A percentile compares a stretch with the other conserved stretches of the same genome.
Evolutionary conservation across 2,329 filamentous ascomycete species (phyloP).

Genomic region (Coniochaeta sp.): DNA sequence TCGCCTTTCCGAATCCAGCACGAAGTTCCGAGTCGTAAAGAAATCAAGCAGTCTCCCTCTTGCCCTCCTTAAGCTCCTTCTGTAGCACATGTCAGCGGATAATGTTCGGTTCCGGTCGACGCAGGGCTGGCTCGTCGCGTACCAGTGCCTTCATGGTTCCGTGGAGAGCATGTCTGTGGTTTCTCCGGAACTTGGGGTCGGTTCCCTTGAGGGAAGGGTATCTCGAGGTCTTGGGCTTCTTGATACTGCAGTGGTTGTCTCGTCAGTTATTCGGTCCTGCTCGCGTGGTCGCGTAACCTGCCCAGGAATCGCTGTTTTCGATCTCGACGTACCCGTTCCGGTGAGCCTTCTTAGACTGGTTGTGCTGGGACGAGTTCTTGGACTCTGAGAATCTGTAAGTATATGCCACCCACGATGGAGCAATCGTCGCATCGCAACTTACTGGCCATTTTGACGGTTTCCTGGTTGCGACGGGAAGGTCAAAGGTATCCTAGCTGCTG

Average conservation of each 20-base stretch:
- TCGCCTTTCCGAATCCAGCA: constrained; percentile 6
- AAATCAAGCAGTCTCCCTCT: constrained; percentile 25
- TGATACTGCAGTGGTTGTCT: constrained; percentile 62
- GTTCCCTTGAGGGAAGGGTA: constrained; percentile 98
- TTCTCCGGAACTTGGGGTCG: constrained; percentile 99
- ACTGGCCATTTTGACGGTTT: constrained; percentile 61
- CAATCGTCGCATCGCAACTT: constrained; percentile 29
- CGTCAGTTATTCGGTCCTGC: constrained; percentile 1
- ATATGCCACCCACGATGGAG: neutral
- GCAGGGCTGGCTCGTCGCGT: constrained; percentile 33
- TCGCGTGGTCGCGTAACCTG: neutral
- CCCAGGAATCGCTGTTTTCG: constrained; percentile 2
- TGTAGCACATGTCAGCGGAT: constrained; percentile 32
- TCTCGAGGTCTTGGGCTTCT: constrained; percentile 99
- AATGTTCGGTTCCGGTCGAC: neutral
- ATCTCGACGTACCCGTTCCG: constrained; percentile 78
- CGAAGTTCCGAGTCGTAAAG: constrained; percentile 9
- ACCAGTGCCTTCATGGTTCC: constrained; percentile 98
- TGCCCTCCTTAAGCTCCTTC: constrained; percentile 98
- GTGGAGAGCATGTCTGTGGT: constrained; percentile 99
- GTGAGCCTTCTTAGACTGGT: constrained; percentile 98
- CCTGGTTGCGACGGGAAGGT: constrained; percentile 26
- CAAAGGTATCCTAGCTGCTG: neutral
- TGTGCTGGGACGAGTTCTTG: constrained; percentile 99
- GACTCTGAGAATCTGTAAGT: constrained; percentile 61